Conservation (phyloP, 2,329 filamentous ascomycete genomes). For the Massarina eburnea region DNA sequence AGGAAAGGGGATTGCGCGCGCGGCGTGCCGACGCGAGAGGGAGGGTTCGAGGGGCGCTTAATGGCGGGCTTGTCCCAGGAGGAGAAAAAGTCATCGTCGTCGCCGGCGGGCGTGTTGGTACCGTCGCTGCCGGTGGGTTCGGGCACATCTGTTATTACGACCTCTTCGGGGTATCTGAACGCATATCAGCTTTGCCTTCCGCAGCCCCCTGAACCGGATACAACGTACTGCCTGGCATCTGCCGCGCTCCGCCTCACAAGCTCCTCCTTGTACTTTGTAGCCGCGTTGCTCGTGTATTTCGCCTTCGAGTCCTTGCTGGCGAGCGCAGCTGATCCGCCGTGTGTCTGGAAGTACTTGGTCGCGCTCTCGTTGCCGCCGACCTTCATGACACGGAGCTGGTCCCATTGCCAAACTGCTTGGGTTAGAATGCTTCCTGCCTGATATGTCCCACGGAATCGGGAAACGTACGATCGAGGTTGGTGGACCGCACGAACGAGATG, state of each 20-base stretch:
- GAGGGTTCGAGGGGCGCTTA: constrained; percentile 91
- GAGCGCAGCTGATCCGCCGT: constrained; percentile 89
- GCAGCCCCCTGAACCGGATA: constrained; percentile 17
- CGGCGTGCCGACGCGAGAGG: constrained; percentile 86
- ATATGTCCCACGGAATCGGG: background rate
- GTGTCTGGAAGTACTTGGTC: constrained; percentile 96
- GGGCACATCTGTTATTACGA: constrained; percentile 75
- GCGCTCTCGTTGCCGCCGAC: constrained; percentile 97
- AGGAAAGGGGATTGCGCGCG: constrained; percentile 87
- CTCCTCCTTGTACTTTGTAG: constrained; percentile 97
- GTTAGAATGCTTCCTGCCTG: constrained; percentile 56
- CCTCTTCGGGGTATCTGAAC: constrained; percentile 76
- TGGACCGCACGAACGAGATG: constrained; percentile 98
- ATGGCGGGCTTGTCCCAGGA: constrained; percentile 98
- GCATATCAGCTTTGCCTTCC: constrained; percentile 10
- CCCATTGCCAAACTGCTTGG: constrained; percentile 82
- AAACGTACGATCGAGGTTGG: constrained; percentile 90
- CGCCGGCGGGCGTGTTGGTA: constrained; percentile 75
- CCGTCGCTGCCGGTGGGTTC: constrained; percentile 61
- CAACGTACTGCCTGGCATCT: constrained; percentile 78
- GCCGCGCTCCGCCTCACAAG: constrained; percentile 80
- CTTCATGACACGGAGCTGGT: constrained; percentile 96
- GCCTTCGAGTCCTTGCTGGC: constrained; percentile 96
- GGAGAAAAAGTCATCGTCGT: constrained; percentile 96
- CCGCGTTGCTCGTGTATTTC: constrained; percentile 93